Base-by-base conservation (phyloP, 2,329 filamentous ascomycete genomes). In the Arthroderma uncinatum region DNA sequence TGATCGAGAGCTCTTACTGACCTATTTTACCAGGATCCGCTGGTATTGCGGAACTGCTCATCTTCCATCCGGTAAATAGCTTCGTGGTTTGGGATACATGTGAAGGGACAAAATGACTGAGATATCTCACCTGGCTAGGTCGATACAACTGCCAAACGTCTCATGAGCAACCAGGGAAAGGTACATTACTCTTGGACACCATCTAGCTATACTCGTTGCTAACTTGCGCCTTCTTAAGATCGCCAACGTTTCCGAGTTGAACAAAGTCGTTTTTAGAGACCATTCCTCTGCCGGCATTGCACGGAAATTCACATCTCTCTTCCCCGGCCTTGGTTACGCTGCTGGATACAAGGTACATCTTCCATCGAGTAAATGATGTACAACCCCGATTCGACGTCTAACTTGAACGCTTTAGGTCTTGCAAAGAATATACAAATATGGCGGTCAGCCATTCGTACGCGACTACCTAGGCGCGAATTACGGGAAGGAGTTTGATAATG, bases 371-470 rank as follows among this genome's bases (percentile, higher is more conserved):
- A 23, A 42, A 4, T 2, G 42, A 16, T 42, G 19, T 42, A 50
- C 47, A 33, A 25, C 25, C n/a, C n/a, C 8, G 25, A 21, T 16
- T 44, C 37, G 10, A 30, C 50, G 40, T 40, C 25, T 53, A 52
- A 48, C 47, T 25, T 4, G 6, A 12, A 21, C 19, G 39, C 25
- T 14, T 42, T 60, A 85, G 82, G 80, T 97, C 61, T 82, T 95
- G 57, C 93, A 98, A 81, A 82, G 93, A 73, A 84, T 98, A 71
- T 98, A 98, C 82, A 98, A 98, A 78, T 98, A 96, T 70, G 93
- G 93, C 64, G 93, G 93, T 54, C 93, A 98, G 78, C 93, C 93
- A 47, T 88, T 96, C 66, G 91, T 89, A 39, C 86, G 92, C 56
- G 93, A 98, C 75, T 96, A 86, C 74, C 82, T 98, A 55, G 81